These are phyloP conservation scores for Wickerhamomyces kurtzmanii DNA, from an alignment of 805 yeast genomes.

Conservation along the genomic window DNA sequence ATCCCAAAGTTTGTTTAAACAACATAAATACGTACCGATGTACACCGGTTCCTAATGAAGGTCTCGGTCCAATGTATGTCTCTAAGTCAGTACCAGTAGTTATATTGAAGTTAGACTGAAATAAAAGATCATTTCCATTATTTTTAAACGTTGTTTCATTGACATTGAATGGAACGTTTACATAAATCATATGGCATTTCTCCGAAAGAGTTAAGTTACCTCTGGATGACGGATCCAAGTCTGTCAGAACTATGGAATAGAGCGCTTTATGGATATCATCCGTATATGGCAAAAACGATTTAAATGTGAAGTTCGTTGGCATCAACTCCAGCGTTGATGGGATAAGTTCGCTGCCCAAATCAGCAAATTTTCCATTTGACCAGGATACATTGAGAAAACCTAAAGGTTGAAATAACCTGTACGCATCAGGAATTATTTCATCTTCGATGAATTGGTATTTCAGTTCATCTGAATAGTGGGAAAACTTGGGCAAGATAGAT, in stretches of 20 bases:
- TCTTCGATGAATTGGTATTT: no score
- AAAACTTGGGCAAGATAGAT: no score
- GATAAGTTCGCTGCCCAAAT: constrained; percentile 11
- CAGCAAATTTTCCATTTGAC: neutral
- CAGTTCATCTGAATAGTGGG: no score
- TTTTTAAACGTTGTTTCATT: constrained; percentile 1
- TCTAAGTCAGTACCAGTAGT: constrained; percentile 3
- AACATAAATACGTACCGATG: constrained; percentile 11
- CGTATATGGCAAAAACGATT: constrained; percentile 7
- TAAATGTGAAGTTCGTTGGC: constrained; percentile 6
- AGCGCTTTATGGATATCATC: constrained; percentile 2
- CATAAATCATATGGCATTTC: constrained; percentile 12
- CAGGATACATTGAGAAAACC: no score
- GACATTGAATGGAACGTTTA: constrained; percentile 6
- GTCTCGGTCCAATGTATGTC: constrained; percentile 8
- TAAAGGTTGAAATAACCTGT: no score
- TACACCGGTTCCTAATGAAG: constrained; percentile 6
- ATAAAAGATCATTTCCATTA: constrained; percentile 1
- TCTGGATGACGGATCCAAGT: constrained; percentile 8
- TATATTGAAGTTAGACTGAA: constrained; percentile 4
- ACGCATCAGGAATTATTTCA: no score
- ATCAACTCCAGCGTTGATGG: constrained; percentile 8
- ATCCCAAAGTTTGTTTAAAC: constrained; percentile 11
- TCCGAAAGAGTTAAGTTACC: neutral
- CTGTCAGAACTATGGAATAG: constrained; percentile 9